Evolutionary conservation across 2,329 filamentous ascomycete species (phyloP), one percentile per base, ranked within the genome.

Genomic region (Conoideocrella luteorostrata): DNA sequence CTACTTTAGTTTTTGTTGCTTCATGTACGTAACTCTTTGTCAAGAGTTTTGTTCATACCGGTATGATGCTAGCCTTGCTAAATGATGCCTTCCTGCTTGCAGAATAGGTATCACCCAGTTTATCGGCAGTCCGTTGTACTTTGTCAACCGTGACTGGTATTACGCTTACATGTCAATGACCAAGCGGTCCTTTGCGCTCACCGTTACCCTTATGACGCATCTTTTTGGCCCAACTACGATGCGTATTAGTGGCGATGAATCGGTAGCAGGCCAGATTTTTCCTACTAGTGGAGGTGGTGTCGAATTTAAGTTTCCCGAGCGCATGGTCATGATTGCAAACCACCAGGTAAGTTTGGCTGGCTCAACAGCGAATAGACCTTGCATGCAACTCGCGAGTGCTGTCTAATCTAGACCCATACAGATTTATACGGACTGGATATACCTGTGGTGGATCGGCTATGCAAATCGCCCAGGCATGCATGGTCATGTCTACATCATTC

Each of bases 391-490:
- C 18, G 11, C 11, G 30, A 33, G 30, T 15, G 18, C 30, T n/a
- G 10, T n/a, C 40, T 43, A 43, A 43, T 35, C 23, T 4, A 41
- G 26, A 7, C 26, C 35, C 2, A 12, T 21, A 20, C 52, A 77
- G 77, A 82, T 94, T 41, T 94, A 95, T 60, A 91, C 88, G 7
- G 88, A 95, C 65, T 95, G 88, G 88, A 66, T 94, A 7, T 95
- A 95, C 60, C 76, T 95, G 7, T 95, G 88, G 88, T 95, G 88
- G 88, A 82, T 88, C 21, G 86, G 82, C n/a, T 95, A 95, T 56
- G 88, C 86, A 21, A 83, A 82, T 57, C 62, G 55, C 2, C 86
- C 85, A 45, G 75, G 77, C 42, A 88, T 88, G 78, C 86, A 93
- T 56, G 88, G 89, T 10, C 84, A 88, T 58, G 75, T 95, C 56